Percentiles rank a stretch among this genome's conserved stretches.
Evolutionary conservation across 225 moss, liverwort and hornwort genomes (phyloP).

Genomic region (Bryoerythrophyllum caledonicum): DNA sequence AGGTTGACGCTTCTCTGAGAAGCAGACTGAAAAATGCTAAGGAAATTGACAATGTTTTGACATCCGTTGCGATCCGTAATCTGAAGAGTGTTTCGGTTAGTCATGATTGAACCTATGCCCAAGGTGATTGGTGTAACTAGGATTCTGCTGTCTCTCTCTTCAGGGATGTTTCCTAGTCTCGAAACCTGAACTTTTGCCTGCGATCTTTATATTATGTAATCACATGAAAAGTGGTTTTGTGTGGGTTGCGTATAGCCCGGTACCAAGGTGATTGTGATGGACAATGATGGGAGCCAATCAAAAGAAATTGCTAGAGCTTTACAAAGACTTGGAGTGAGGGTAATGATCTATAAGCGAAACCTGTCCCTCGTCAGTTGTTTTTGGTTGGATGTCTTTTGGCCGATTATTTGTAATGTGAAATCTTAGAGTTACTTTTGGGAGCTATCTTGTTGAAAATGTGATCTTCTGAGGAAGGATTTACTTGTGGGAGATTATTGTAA

Average conservation of each 20-base stretch:
- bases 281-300: slow-evolving; percentile 75
- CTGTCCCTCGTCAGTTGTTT: neutral
- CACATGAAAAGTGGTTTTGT: slow-evolving; percentile 11
- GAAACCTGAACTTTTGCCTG: slow-evolving; percentile 7
- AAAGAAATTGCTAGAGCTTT: slow-evolving; percentile 81
- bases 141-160: neutral
- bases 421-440: neutral
- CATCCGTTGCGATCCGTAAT: slow-evolving; percentile 80
- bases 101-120: neutral
- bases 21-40: slow-evolving; percentile 62
- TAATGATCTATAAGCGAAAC: slow-evolving; percentile 26
- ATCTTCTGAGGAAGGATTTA: slow-evolving; percentile 19
- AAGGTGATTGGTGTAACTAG: neutral
- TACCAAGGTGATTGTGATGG: slow-evolving; percentile 87
- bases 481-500: slow-evolving; percentile 16
- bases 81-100: slow-evolving; percentile 78
- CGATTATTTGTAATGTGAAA: neutral
- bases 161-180: slow-evolving; percentile 3
- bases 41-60: slow-evolving; percentile 69
- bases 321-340: slow-evolving; percentile 73
- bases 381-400: neutral
- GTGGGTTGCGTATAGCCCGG: slow-evolving; percentile 50
- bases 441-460: neutral
- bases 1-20: slow-evolving; percentile 71
- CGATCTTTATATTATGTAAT: neutral